These are phyloP conservation scores for Aspergillus mulundensis DNA, from an alignment of 495 filamentous ascomycete genomes.

Conservation along the genomic window DNA sequence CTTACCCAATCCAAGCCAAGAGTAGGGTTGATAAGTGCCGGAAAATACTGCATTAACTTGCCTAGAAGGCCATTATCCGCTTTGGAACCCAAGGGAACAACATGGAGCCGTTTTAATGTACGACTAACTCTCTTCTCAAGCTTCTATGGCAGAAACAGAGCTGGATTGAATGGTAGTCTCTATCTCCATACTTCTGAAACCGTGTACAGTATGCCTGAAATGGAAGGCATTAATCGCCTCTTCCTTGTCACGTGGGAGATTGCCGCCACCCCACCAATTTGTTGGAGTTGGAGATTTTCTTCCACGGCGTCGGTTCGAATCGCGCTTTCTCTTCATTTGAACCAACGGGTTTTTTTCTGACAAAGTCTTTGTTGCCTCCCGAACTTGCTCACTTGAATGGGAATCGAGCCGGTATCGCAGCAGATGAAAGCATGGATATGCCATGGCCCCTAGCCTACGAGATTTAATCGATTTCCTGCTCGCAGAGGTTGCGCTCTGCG, in stretches of 20 bases:
- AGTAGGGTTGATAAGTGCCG: no score
- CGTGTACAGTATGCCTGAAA: no score
- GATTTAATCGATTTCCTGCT: conserved; percentile 68
- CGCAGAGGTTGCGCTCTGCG: conserved; percentile 65
- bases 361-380: background rate
- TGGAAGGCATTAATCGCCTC: no score
- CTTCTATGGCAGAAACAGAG: no score
- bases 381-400: background rate
- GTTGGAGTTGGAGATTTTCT: conserved; percentile 10
- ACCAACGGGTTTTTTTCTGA: conserved; percentile 2
- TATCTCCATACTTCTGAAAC: no score
- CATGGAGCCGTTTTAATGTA: no score
- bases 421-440: conserved; percentile 19
- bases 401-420: background rate
- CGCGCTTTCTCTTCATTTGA: conserved; percentile 20
- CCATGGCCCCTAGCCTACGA: conserved; percentile 64
- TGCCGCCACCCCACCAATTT: conserved; percentile 4
- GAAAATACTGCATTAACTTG: no score
- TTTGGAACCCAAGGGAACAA: no score
- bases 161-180: no score
- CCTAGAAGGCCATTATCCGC: no score
- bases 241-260: conserved; percentile 17
- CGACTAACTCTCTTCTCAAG: no score
- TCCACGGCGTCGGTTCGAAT: conserved; percentile 35
- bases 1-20: no score